Conservation (phyloP, 305 asterid species). For the Fraxinus ornus region DNA sequence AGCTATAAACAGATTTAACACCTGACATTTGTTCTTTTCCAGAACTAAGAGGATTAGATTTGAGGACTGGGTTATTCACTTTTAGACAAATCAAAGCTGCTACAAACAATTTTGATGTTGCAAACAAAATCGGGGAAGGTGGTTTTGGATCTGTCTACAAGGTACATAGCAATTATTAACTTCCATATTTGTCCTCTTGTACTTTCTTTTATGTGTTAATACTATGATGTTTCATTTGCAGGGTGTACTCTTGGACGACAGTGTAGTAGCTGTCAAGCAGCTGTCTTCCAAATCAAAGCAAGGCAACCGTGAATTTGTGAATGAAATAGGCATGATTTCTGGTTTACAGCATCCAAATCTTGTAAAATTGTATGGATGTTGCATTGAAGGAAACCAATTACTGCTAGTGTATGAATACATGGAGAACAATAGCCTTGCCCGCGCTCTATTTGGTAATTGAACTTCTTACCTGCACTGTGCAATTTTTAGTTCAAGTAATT, state of each 20-base stretch:
- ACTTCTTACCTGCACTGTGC: background rate
- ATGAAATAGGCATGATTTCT: constrained; percentile 54
- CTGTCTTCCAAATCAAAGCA: constrained; percentile 57
- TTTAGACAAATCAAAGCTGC: constrained; percentile 56
- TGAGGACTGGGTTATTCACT: constrained; percentile 43
- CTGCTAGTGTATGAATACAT: constrained; percentile 52
- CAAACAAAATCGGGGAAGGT: constrained; percentile 61
- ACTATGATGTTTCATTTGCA: constrained; percentile 16
- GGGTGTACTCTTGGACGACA: constrained; percentile 52
- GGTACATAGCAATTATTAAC: constrained; percentile 24
- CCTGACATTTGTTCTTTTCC: constrained; percentile 18
- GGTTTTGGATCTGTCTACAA: constrained; percentile 62
- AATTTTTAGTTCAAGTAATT: background rate
- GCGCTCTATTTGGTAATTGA: constrained; percentile 45
- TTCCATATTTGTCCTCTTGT: background rate
- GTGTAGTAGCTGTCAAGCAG: constrained; percentile 49
- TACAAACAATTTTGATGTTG: constrained; percentile 45
- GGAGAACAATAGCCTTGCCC: constrained; percentile 56
- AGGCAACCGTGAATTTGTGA: constrained; percentile 58
- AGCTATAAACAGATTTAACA: background rate
- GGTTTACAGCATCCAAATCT: constrained; percentile 55
- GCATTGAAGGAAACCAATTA: constrained; percentile 47
- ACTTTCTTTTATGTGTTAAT: background rate
- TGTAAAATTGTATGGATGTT: constrained; percentile 53
- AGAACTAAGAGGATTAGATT: constrained; percentile 49